phyloP scores from a whole-genome alignment of 2,329 filamentous ascomycete species.

The Nannizziopsis barbatae region DNA sequence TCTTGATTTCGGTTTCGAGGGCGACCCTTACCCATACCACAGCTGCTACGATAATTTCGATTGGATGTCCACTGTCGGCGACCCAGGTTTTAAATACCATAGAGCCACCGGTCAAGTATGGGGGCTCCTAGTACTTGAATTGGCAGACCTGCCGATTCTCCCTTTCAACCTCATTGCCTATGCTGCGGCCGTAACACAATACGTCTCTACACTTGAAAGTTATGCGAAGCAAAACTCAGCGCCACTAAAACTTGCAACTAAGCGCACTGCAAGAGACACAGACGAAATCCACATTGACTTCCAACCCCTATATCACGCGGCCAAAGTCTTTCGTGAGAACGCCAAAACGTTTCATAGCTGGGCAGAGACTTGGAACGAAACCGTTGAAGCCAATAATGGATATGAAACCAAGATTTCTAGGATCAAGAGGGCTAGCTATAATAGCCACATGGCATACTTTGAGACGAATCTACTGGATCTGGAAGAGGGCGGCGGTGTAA shows the following conservation, averaged over 20 bases:
- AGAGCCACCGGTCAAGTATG: constrained; percentile 66
- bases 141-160: constrained; percentile 67
- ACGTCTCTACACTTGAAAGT: constrained; percentile 54
- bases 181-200: constrained; percentile 51
- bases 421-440: constrained; percentile 60
- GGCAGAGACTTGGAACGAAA: constrained; percentile 64
- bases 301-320: constrained; percentile 51
- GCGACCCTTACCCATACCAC: constrained; percentile 57
- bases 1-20: constrained; percentile 70
- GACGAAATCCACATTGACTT: constrained; percentile 39
- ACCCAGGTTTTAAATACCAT: constrained; percentile 77
- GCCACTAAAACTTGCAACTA: constrained; percentile 19
- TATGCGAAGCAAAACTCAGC: constrained; percentile 50
- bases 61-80: constrained; percentile 69
- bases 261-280: constrained; percentile 13
- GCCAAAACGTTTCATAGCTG: constrained; percentile 60
- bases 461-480: constrained; percentile 75
- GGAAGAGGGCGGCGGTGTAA: constrained; percentile 59
- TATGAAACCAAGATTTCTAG: constrained; percentile 63
- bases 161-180: constrained; percentile 73
- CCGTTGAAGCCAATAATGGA: constrained; percentile 58
- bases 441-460: constrained; percentile 66
- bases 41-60: constrained; percentile 85
- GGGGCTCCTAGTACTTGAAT: constrained; percentile 70
- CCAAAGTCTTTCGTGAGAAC: constrained; percentile 48